Evolutionary conservation across 768 basidiomycete genomes (phyloP).

Genomic region (Coprinellus aureogranulatus): DNA sequence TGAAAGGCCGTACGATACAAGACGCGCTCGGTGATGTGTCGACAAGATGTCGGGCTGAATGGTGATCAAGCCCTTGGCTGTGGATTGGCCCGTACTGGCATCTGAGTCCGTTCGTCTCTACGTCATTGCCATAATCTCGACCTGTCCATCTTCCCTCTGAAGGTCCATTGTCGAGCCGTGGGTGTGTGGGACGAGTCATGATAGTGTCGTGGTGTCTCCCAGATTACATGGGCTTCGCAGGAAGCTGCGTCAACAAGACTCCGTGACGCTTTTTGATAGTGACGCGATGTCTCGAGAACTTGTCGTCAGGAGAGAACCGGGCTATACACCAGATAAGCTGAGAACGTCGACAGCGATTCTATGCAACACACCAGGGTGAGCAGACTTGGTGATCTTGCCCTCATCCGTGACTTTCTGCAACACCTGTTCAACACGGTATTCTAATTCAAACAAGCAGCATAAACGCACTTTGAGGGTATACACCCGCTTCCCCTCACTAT

Average conservation of each 20-base stretch:
- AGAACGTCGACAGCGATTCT: not conserved
- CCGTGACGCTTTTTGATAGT: slow-evolving; percentile 93
- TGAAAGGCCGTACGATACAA: too few species aligned
- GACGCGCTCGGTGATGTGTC: too few species aligned
- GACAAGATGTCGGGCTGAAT: too few species aligned
- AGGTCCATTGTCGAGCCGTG: not conserved
- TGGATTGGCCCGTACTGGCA: too few species aligned
- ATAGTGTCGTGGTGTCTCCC: not conserved
- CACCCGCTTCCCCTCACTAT: slow-evolving; percentile 71
- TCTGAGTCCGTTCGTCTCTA: too few species aligned
- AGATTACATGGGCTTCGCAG: slow-evolving; percentile 78
- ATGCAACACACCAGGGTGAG: slow-evolving; percentile 80
- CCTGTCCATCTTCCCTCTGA: too few species aligned
- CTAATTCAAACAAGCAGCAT: not conserved
- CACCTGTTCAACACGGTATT: not conserved
- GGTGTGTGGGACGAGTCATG: not conserved
- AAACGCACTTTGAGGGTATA: slow-evolving; percentile 89
- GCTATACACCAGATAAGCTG: slow-evolving; percentile 44
- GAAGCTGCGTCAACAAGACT: slow-evolving; percentile 86
- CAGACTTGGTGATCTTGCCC: slow-evolving; percentile 89
- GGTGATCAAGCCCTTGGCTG: too few species aligned
- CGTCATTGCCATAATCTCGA: too few species aligned
- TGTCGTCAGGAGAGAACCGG: slow-evolving; percentile 98
- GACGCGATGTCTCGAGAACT: slow-evolving; percentile 96
- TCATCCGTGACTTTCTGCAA: slow-evolving; percentile 77